Evolutionary conservation across 2,329 filamentous ascomycete species (phyloP).

Genomic region (Aureobasidium sp.): DNA sequence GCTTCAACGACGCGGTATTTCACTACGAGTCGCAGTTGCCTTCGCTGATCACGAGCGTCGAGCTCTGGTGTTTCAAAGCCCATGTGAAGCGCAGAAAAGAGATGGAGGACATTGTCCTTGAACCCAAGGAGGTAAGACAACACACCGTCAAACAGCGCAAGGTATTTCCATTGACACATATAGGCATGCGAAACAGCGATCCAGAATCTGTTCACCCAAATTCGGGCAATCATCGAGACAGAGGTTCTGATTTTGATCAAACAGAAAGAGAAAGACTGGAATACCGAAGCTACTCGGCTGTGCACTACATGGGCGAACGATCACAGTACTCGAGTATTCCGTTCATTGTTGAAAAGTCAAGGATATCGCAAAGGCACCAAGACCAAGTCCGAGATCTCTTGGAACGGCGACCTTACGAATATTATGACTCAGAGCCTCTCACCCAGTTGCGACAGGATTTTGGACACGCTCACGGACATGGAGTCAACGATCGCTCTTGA

Average conservation of each 20-base stretch:
- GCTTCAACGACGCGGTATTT: constrained; percentile 14
- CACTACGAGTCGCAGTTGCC: constrained; percentile 1
- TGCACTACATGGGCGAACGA: neutral
- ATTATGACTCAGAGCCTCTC: neutral
- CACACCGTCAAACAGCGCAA: neutral
- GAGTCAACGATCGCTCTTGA: neutral
- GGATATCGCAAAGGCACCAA: neutral
- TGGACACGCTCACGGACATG: neutral
- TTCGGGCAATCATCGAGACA: neutral
- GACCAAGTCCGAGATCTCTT: neutral
- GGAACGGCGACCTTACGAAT: constrained; percentile 12
- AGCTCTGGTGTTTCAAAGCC: neutral
- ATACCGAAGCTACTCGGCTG: neutral
- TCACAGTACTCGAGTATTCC: neutral
- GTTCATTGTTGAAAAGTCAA: neutral
- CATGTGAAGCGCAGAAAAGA: neutral
- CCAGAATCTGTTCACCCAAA: neutral
- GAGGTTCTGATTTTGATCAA: neutral
- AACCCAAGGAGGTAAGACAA: neutral
- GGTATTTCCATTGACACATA: neutral
- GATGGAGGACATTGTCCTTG: neutral
- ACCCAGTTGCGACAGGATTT: neutral
- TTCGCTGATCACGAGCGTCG: neutral
- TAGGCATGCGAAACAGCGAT: neutral
- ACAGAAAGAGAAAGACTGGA: neutral